Evolutionary conservation across 495 filamentous ascomycete species (phyloP).

Genomic region (Ascobolus immersus): DNA sequence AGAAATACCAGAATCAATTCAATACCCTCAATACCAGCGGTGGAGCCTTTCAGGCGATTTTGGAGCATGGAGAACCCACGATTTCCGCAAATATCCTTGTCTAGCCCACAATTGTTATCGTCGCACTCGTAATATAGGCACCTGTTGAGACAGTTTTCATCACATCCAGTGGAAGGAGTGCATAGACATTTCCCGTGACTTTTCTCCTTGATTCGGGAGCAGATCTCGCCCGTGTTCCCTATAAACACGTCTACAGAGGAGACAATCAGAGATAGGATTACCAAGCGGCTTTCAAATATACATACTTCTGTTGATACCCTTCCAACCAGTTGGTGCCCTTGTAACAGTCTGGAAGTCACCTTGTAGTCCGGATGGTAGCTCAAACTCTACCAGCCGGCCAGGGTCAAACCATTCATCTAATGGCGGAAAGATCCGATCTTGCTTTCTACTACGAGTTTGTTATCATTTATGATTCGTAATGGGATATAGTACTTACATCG

Average conservation of each 20-base stretch:
- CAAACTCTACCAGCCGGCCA: no score
- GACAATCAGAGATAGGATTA: constrained; percentile 7
- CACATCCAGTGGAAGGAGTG: constrained; percentile 49
- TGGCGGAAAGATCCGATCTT: no score
- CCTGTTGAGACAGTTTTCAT: constrained; percentile 71
- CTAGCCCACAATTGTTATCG: constrained; percentile 59
- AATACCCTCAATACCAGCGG: constrained; percentile 79
- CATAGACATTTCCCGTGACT: constrained; percentile 60
- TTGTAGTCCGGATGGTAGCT: constrained; percentile 51
- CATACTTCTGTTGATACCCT: constrained; percentile 69
- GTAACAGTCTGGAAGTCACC: constrained; percentile 68
- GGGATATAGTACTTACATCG: no score
- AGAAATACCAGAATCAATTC: not conserved
- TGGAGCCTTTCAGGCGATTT: constrained; percentile 50
- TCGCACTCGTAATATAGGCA: constrained; percentile 97
- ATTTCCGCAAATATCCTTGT: constrained; percentile 47
- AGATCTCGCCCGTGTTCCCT: constrained; percentile 60
- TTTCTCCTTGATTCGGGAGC: constrained; percentile 63
- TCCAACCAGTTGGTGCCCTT: constrained; percentile 59
- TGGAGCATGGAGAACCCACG: constrained; percentile 62
- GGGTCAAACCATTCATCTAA: no score
- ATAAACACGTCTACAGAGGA: constrained; percentile 53
- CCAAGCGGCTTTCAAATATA: constrained; percentile 4
- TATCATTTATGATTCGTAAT: no score
- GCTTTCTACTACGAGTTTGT: no score